Conservation (phyloP, 495 filamentous ascomycete genomes). For the Aspergillus affinis region DNA sequence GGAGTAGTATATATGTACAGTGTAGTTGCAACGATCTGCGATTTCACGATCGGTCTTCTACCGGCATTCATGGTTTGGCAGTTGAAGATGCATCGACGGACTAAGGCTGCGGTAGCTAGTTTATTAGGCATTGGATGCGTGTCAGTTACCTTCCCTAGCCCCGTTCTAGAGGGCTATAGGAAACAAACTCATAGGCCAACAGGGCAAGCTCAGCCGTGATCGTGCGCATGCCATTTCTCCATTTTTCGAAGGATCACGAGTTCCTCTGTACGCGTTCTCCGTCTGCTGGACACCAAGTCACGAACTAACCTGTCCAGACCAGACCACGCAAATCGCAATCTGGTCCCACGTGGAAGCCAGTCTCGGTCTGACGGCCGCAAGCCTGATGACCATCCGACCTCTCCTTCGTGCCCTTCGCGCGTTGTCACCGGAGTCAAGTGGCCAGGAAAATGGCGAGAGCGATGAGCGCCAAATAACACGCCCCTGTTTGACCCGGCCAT, state of each 20-base stretch:
- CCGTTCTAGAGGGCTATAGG: neutral
- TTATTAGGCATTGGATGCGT: conserved; percentile 38
- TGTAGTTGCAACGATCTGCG: conserved; percentile 30
- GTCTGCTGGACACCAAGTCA: neutral
- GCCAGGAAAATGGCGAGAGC: neutral
- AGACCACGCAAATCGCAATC: conserved; percentile 37
- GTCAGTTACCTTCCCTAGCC: conserved; percentile 18
- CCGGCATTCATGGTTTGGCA: conserved; percentile 32
- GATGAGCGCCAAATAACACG: neutral
- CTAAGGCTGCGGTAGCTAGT: conserved; percentile 26
- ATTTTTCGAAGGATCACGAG: conserved; percentile 25
- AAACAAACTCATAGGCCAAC: neutral
- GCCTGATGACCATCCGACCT: conserved; percentile 40
- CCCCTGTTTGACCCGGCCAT: no score
- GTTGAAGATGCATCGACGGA: conserved; percentile 30
- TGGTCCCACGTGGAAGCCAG: conserved; percentile 42
- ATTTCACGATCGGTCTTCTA: conserved; percentile 38
- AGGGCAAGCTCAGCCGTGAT: conserved; percentile 38
- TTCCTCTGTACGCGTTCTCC: conserved; percentile 29
- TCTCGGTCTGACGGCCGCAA: conserved; percentile 41
- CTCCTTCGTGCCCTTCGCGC: conserved; percentile 26
- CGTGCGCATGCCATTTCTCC: conserved; percentile 36
- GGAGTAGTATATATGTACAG: conserved; percentile 40
- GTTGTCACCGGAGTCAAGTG: neutral
- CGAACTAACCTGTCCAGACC: conserved; percentile 16